Percentiles rank a stretch among this genome's conserved stretches.
Evolutionary conservation across 768 basidiomycete species (phyloP).

Genomic region (Pulveroboletus sp.): DNA sequence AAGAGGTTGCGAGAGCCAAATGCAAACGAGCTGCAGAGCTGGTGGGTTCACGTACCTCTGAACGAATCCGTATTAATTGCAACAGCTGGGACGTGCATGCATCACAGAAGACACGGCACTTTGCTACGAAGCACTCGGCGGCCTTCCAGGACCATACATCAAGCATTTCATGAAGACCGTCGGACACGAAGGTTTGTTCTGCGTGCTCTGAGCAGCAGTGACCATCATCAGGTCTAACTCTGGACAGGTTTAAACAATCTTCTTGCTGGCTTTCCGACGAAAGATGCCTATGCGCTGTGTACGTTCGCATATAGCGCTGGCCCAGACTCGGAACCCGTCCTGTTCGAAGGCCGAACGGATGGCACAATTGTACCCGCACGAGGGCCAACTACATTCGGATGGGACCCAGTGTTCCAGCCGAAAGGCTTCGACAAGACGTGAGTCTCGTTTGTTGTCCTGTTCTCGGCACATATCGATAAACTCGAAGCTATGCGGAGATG

Average conservation of each 20-base stretch:
- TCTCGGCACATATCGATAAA: background rate
- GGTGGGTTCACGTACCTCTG: constrained; percentile 36
- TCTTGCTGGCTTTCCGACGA: constrained; percentile 70
- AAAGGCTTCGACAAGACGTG: constrained; percentile 74
- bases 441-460: constrained; percentile 16
- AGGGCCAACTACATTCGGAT: constrained; percentile 78
- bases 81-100: constrained; percentile 47
- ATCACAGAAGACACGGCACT: constrained; percentile 94
- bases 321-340: constrained; percentile 70
- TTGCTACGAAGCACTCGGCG: constrained; percentile 82
- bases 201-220: background rate
- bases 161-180: constrained; percentile 83
- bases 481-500: constrained; percentile 64
- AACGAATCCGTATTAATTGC: constrained; percentile 1
- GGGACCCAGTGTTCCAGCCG: constrained; percentile 86
- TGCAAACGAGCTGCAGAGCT: constrained; percentile 80
- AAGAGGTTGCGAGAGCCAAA: constrained; percentile 86
- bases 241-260: constrained; percentile 70
- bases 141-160: constrained; percentile 96
- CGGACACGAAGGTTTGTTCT: constrained; percentile 70
- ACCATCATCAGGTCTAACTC: background rate
- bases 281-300: constrained; percentile 83
- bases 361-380: constrained; percentile 86
- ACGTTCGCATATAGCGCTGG: constrained; percentile 94
- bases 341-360: constrained; percentile 84